phyloP scores from a whole-genome alignment of 352 stramenopile genomes.

The Peronospora belbahrii region DNA sequence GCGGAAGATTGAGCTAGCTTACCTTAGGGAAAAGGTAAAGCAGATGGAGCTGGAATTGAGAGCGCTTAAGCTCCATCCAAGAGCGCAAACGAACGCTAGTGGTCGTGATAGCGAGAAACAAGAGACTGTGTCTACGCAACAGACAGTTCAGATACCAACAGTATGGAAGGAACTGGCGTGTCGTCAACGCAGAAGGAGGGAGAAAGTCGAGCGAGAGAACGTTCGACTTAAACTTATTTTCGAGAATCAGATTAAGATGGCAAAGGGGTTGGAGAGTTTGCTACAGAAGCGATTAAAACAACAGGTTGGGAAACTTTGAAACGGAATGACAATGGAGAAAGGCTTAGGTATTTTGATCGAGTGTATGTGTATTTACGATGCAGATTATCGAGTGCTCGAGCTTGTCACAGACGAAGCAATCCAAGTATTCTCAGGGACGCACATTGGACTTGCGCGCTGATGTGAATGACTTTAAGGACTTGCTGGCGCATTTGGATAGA shows the following conservation, averaged over 20 bases:
- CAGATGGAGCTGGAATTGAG: constrained; percentile 53
- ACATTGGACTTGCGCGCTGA: constrained; percentile 30
- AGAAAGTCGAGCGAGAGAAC: constrained; percentile 44
- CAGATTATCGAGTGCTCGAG: constrained; percentile 25
- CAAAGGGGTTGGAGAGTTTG: constrained; percentile 26
- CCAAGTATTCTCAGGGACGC: constrained; percentile 31
- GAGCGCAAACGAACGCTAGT: constrained; percentile 28
- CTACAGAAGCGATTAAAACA: constrained; percentile 28
- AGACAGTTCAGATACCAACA: constrained; percentile 15
- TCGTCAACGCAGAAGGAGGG: constrained; percentile 32
- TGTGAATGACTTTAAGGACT: constrained; percentile 25
- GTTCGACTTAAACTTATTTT: constrained; percentile 40
- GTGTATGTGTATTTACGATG: neutral
- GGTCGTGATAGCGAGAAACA: constrained; percentile 4
- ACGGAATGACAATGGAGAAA: neutral
- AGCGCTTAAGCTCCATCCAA: constrained; percentile 28
- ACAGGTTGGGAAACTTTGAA: constrained; percentile 6
- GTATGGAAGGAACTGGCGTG: constrained; percentile 30
- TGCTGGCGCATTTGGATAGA: constrained; percentile 29
- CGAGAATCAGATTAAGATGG: constrained; percentile 34
- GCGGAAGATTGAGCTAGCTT: constrained; percentile 59
- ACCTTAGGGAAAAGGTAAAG: constrained; percentile 61
- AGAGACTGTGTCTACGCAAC: neutral
- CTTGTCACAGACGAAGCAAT: constrained; percentile 24
- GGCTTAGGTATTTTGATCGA: neutral